Evolutionary conservation across 2,329 filamentous ascomycete genomes (phyloP).

Genomic region (Fusarium sp.): DNA sequence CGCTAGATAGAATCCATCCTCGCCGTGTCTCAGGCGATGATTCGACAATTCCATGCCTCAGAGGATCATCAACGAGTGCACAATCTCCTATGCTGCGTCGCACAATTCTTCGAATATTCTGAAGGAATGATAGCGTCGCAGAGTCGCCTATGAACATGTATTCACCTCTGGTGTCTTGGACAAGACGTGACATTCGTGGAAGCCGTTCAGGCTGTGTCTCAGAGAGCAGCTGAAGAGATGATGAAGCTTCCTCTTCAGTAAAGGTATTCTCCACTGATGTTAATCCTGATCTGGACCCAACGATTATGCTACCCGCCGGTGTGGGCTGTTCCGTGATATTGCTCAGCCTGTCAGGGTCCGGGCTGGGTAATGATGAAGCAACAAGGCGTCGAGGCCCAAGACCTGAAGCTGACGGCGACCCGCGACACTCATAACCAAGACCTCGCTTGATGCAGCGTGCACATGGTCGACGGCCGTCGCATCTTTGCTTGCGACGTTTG

Average conservation of each 20-base stretch:
- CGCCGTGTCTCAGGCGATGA: conserved; percentile 47
- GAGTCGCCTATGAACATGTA: conserved; percentile 56
- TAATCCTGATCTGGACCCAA: conserved; percentile 21
- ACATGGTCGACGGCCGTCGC: conserved; percentile 43
- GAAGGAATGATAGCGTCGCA: conserved; percentile 51
- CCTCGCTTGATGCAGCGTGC: conserved; percentile 45
- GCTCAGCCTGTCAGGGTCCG: conserved; percentile 44
- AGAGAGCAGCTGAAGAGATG: conserved; percentile 41
- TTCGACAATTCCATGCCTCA: conserved; percentile 52
- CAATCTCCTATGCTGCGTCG: conserved; percentile 50
- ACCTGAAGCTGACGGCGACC: conserved; percentile 9
- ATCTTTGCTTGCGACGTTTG: conserved; percentile 46
- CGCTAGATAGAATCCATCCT: conserved; percentile 47
- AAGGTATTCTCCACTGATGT: conserved; percentile 21
- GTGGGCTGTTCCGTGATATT: conserved; percentile 33
- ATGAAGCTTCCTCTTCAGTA: conserved; percentile 25
- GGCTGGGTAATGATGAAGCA: conserved; percentile 45
- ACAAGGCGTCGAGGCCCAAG: conserved; percentile 28
- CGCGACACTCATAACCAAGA: conserved; percentile 41
- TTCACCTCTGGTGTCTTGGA: conserved; percentile 51
- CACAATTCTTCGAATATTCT: conserved; percentile 52
- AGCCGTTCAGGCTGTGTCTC: conserved; percentile 43
- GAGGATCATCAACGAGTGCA: conserved; percentile 51
- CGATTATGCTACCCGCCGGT: conserved; percentile 24
- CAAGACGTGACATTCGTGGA: conserved; percentile 49